Conservation (phyloP, 495 filamentous ascomycete genomes). For the Penicillium coffeae region DNA sequence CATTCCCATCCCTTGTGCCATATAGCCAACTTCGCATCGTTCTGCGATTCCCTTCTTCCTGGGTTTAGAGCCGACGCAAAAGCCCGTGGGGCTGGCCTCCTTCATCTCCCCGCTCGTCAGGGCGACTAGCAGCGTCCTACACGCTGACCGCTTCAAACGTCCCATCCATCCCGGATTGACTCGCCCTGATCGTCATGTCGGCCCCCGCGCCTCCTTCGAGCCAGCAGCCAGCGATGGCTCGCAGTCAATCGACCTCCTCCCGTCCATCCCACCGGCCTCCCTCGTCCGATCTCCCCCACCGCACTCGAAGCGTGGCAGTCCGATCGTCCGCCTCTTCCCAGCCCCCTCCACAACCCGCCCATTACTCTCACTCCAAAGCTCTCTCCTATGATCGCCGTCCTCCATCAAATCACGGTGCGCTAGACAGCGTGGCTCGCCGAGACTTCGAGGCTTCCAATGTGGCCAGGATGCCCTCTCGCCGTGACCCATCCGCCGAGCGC, state of each 20-base stretch:
- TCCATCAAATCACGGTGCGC: conserved; percentile 47
- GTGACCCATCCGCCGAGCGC: conserved; percentile 52
- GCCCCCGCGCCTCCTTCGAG: conserved; percentile 42
- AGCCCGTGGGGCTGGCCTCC: conserved; percentile 8
- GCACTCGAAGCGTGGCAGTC: conserved; percentile 52
- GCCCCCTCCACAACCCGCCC: conserved; percentile 31
- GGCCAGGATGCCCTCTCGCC: conserved; percentile 46
- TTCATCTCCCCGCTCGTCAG: conserved; percentile 16
- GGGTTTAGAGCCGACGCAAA: not conserved
- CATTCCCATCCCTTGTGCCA: not conserved
- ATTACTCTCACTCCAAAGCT: conserved; percentile 46
- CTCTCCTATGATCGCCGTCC: conserved; percentile 49
- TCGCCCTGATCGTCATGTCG: conserved; percentile 42
- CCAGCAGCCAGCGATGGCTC: conserved; percentile 45
- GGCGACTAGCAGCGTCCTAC: too few species aligned
- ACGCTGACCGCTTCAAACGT: conserved; percentile 24
- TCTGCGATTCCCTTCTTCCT: not conserved
- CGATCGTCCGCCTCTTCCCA: conserved; percentile 40
- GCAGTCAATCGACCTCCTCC: conserved; percentile 54
- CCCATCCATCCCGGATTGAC: conserved; percentile 4
- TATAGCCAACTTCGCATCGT: too few species aligned
- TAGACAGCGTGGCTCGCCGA: conserved; percentile 51
- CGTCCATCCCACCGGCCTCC: conserved; percentile 39
- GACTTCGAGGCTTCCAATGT: conserved; percentile 56
- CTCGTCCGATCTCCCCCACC: conserved; percentile 52